phyloP scores from a whole-genome alignment of 257 asterid species.

The Oldenlandia corymbosa region DNA sequence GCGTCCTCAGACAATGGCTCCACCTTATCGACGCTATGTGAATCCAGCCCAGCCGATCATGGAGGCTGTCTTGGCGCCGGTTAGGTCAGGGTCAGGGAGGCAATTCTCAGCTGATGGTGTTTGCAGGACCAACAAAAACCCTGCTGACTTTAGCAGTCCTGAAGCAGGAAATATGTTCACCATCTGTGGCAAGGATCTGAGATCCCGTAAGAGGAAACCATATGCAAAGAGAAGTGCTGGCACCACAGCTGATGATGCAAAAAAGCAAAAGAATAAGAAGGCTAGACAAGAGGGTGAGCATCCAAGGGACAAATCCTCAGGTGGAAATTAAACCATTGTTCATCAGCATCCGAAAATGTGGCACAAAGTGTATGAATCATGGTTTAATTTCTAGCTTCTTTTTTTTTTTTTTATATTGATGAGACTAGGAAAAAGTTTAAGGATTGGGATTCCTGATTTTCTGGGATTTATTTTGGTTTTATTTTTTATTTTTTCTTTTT shows the following conservation, averaged over 20 bases:
- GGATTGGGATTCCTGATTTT: neutral
- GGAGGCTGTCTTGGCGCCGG: conserved; percentile 2
- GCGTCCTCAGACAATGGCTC: neutral
- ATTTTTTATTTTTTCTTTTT: neutral
- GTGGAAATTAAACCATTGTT: neutral
- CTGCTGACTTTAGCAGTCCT: conserved; percentile 62
- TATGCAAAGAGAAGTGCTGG: conserved; percentile 6
- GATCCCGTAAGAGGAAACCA: conserved; percentile 19
- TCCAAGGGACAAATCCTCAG: neutral
- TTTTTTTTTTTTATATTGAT: neutral
- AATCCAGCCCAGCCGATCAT: conserved; percentile 3
- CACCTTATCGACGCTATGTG: no score
- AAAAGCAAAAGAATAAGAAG: conserved; percentile 32
- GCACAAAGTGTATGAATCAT: neutral
- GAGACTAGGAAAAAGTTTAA: neutral
- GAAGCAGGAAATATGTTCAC: conserved; percentile 46
- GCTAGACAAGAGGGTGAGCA: conserved; percentile 20
- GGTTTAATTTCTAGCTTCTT: neutral
- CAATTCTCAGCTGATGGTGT: neutral
- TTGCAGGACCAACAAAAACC: conserved; percentile 46
- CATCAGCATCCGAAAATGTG: neutral
- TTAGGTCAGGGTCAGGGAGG: conserved; percentile 4
- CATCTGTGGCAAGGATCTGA: conserved; percentile 36
- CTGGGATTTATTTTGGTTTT: neutral
- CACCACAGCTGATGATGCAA: conserved; percentile 24